A percentile compares a stretch with the other conserved stretches of the same genome.
phyloP scores from a whole-genome alignment of 2,329 filamentous ascomycete genomes.

The Aspergillus brunneoviolaceus region DNA sequence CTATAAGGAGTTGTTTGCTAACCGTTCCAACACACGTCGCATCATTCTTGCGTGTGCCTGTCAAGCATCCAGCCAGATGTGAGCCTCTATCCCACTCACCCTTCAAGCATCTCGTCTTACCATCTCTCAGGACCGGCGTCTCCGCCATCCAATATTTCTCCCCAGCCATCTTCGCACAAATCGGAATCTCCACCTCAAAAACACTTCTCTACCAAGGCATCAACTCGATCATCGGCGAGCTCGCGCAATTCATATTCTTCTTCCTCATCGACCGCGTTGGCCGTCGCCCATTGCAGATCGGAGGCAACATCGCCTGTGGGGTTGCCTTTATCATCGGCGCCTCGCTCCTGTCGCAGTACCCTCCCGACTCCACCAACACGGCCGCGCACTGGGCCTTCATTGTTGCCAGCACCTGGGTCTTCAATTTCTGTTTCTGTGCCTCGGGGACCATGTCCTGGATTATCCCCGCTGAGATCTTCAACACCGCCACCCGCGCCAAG shows the following conservation, averaged over 20 bases:
- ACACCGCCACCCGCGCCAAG: constrained; percentile 7
- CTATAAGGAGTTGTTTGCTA: constrained; percentile 8
- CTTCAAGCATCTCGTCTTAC: neutral
- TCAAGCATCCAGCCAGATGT: constrained; percentile 9
- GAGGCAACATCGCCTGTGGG: constrained; percentile 9
- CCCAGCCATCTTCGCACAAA: constrained; percentile 9
- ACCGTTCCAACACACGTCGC: constrained; percentile 8
- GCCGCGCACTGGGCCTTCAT: constrained; percentile 10
- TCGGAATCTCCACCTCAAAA: constrained; percentile 8
- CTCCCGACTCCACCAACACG: constrained; percentile 1
- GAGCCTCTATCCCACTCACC: neutral
- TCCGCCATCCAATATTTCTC: constrained; percentile 12
- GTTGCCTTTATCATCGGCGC: constrained; percentile 9
- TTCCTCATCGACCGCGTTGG: constrained; percentile 12
- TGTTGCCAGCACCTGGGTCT: constrained; percentile 10
- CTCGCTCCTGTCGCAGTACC: constrained; percentile 2
- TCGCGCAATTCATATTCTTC: constrained; percentile 12
- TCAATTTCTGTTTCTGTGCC: constrained; percentile 11
- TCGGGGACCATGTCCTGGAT: constrained; percentile 9
- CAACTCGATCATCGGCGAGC: constrained; percentile 10
- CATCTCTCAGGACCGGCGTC: constrained; percentile 5
- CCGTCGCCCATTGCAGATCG: constrained; percentile 5
- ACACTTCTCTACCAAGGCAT: constrained; percentile 11
- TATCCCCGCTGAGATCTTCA: constrained; percentile 7
- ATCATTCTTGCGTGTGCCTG: constrained; percentile 10